Percentiles rank a stretch among this genome's conserved stretches.
phyloP scores from a whole-genome alignment of 257 asterid genomes.

The Fraxinus americana region DNA sequence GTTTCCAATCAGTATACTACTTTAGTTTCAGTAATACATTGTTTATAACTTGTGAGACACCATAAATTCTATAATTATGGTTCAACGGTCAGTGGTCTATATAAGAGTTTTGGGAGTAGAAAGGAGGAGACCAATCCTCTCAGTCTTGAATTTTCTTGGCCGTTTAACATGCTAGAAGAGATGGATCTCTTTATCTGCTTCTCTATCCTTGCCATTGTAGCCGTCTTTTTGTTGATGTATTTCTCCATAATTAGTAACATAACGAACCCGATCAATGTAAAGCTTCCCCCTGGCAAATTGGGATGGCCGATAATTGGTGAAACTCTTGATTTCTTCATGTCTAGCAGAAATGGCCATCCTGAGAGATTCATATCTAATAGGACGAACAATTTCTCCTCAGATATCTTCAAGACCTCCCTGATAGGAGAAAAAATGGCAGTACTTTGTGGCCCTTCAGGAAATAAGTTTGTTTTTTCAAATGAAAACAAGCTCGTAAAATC shows the following conservation, averaged over 20 bases:
- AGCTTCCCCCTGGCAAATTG: conserved; percentile 21
- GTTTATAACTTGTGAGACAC: no score
- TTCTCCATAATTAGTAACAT: background rate
- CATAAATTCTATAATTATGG: no score
- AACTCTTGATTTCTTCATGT: conserved; percentile 13
- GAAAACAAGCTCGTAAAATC: conserved; percentile 7
- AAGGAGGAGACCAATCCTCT: no score
- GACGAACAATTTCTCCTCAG: conserved; percentile 8
- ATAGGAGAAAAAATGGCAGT: conserved; percentile 19
- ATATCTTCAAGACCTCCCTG: conserved; percentile 27
- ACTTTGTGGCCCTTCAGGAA: conserved; percentile 4
- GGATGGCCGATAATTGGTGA: conserved; percentile 29
- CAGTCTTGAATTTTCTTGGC: no score
- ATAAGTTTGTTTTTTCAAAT: conserved; percentile 5
- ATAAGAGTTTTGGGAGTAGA: no score
- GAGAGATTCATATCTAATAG: conserved; percentile 4
- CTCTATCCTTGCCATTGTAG: background rate
- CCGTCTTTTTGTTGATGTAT: no score
- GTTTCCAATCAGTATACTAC: no score
- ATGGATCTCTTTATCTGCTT: no score
- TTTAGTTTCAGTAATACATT: no score
- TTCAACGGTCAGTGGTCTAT: no score
- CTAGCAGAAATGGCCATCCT: background rate
- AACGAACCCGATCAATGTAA: background rate
- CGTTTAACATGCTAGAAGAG: no score